A percentile compares a stretch with the other conserved stretches of the same genome.
Conservation (phyloP, 306 rosid genomes). For the Mucuna pruriens region DNA sequence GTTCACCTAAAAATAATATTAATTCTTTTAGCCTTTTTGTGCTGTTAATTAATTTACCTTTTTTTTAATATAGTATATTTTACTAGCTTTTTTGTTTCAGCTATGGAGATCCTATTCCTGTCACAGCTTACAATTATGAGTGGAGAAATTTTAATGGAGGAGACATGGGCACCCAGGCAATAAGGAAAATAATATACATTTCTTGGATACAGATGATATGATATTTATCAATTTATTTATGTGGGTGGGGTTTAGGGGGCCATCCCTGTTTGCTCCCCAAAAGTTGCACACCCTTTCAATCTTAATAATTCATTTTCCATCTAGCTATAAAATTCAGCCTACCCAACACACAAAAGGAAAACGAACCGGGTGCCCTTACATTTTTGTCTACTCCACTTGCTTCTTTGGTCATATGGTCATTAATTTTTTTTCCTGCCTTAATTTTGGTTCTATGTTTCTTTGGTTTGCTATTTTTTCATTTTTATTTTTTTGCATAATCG, state of each 20-base stretch:
- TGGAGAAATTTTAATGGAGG: slow-evolving; percentile 48
- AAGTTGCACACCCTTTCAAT: slow-evolving; percentile 71
- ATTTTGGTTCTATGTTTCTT: background rate
- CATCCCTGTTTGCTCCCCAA: slow-evolving; percentile 94
- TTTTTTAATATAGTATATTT: background rate
- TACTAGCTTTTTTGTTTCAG: background rate
- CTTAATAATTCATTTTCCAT: slow-evolving; percentile 56
- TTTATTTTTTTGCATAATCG: background rate
- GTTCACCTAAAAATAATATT: too few species aligned
- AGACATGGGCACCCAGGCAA: slow-evolving; percentile 38
- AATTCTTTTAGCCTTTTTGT: slow-evolving; percentile 40
- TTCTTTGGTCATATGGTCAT: background rate
- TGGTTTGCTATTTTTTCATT: background rate
- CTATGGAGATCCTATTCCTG: slow-evolving; percentile 33
- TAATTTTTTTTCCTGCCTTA: background rate
- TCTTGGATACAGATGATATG: slow-evolving; percentile 48
- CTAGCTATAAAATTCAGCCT: background rate
- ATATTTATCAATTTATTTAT: slow-evolving; percentile 34
- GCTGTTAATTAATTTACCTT: background rate
- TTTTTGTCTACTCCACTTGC: background rate
- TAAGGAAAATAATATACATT: slow-evolving; percentile 28
- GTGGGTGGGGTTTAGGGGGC: slow-evolving; percentile 66
- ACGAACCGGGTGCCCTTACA: slow-evolving; percentile 13
- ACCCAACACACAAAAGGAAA: background rate
- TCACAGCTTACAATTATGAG: slow-evolving; percentile 48